A percentile compares a stretch with the other conserved stretches of the same genome.
Conservation (phyloP, 495 filamentous ascomycete genomes). For the Thermochaetoides thermophila region DNA sequence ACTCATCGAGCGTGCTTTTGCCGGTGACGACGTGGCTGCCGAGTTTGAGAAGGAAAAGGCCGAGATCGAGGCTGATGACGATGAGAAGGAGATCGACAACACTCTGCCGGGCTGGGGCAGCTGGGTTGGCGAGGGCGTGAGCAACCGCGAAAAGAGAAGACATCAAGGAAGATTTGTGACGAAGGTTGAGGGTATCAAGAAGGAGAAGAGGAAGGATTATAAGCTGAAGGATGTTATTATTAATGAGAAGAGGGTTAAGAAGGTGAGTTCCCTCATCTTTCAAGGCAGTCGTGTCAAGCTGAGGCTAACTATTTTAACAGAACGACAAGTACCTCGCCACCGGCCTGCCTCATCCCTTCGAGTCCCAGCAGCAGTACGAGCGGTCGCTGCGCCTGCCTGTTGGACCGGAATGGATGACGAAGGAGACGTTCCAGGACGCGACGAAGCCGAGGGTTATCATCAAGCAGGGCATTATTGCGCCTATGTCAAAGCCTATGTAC, state of each 20-base stretch:
- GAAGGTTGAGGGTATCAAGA: slow-evolving; percentile 64
- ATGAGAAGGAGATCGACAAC: slow-evolving; percentile 69
- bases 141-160: slow-evolving; percentile 42
- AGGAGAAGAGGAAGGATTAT: slow-evolving; percentile 61
- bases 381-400: slow-evolving; percentile 71
- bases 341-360: slow-evolving; percentile 71
- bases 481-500: slow-evolving; percentile 65
- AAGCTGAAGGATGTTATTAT: slow-evolving; percentile 76
- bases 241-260: slow-evolving; percentile 80
- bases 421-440: slow-evolving; percentile 74
- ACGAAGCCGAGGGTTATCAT: slow-evolving; percentile 87
- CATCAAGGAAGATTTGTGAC: slow-evolving; percentile 46
- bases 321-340: slow-evolving; percentile 79
- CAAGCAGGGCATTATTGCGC: slow-evolving; percentile 83
- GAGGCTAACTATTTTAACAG: slow-evolving; percentile 32
- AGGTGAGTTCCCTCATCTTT: slow-evolving; percentile 38
- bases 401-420: slow-evolving; percentile 89
- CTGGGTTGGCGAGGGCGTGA: slow-evolving; percentile 70
- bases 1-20: slow-evolving; percentile 74
- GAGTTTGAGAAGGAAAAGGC: slow-evolving; percentile 74
- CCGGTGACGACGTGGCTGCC: slow-evolving; percentile 72
- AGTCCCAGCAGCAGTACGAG: slow-evolving; percentile 80
- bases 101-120: slow-evolving; percentile 86
- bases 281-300: background rate
- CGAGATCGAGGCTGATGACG: slow-evolving; percentile 58